Evolutionary conservation across 1,139 yeast genomes (phyloP), one percentile per base, ranked within the genome.

Genomic region (Diutina sp.): DNA sequence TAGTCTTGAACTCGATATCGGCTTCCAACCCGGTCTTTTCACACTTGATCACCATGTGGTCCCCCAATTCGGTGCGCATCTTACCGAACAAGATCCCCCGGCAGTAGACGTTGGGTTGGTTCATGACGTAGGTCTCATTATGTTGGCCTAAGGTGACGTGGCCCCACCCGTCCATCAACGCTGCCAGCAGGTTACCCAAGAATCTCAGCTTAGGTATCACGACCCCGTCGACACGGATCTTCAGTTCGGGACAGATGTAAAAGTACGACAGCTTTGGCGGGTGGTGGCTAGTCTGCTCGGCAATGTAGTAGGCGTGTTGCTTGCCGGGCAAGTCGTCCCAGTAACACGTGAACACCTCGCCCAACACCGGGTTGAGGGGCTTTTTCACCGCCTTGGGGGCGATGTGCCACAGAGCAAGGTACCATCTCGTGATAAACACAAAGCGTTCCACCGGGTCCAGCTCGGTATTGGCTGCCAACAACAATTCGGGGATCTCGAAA

Each of bases 321-420:
- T 76, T 80, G 29, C 76, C 79, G 57, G 87, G 83, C 12, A 93
- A 83, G 56, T 89, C 72, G 63, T 90, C 95, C 99, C 99, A 93
- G 67, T 87, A 91, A 65, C 97, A 87, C 18, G 88, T 78, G 67
- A 90, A 93, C 62, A 85, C 79, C 67, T 93, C 99, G 35, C 98
- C 98, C 38, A 93, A 70, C 6, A 95, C 90, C 0, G 99, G 99
- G 65, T 93, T 93, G 64, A 93, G 76, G 0, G 99, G 99, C 70
- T 93, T 93, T 69, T 95, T 93, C 12, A 93, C 99, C 0, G 98
- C 99, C 67, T 91, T 93, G 29, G 99, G 99, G 1, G 97, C 95
- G 66, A 93, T 91, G 66, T 93, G 98, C 98, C 98, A 93, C 55
- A 95, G 90, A 1, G 97, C 83, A 67, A 93, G 76, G 67, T 91